Base-by-base conservation (phyloP, 495 filamentous ascomycete genomes). In the Penicillium verhagenii region DNA sequence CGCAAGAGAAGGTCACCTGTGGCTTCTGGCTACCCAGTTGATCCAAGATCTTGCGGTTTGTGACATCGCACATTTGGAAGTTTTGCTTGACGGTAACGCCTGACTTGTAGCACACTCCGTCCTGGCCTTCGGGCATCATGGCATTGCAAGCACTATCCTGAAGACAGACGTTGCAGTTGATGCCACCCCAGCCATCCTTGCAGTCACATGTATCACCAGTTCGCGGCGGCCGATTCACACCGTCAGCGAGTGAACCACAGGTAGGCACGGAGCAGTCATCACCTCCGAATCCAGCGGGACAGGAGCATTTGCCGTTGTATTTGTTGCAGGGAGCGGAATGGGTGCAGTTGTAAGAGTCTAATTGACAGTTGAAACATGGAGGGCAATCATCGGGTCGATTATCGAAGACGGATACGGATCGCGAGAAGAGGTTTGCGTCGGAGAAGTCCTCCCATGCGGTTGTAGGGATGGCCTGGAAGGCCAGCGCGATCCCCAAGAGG, bases 101-200 rank as follows among this genome's bases (percentile, higher is more conserved):
- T 58, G 93, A 85, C 58, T 88, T 88, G 62, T 96, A 96, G 75
- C 94, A 98, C 20, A 95, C 89, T 25, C 90, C 92, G 38, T 83
- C 90, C 37, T 87, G 77, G n/a, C 77, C 68, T 1, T 81, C 81
- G 2, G 91, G 90, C 83, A 93, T 94, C 71, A 98, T 72, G 7
- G 88, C 82, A 70, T 91, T 79, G 66, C 94, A 98, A 11, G 89
- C 91, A 52, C 86, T 73, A 66, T 97, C 79, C 14, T 84, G 82
- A 42, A 86, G 81, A 73, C 94, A 98, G 51, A 97, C 90, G 67
- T 98, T 98, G 80, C 94, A 98, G 78, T 98, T 98, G 72, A 97
- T 92, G 56, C 94, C 94, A n/a, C 82, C 82, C 94, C 94, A 98
- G 44, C 95, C 94, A 28, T 96, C 91, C 57, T 92, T 85, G 72